Percentiles rank a stretch among this genome's conserved stretches.
Conservation (phyloP, 139 green algal genomes). For the Zygnema circumcarinatum region DNA sequence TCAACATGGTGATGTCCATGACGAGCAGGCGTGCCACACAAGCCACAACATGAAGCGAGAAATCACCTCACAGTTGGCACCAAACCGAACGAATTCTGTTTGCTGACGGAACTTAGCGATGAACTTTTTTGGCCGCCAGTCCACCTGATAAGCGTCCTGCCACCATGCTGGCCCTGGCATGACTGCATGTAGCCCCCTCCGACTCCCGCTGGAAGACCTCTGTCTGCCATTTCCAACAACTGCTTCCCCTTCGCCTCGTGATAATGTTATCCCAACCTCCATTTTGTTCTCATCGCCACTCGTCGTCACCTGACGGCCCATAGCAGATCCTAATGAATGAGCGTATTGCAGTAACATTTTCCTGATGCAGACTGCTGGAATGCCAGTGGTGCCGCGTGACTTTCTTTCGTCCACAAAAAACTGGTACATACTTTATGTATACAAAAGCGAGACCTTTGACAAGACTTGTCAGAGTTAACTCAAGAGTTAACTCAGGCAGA, state of each 20-base stretch:
- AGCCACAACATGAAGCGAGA: too few relatives aligned
- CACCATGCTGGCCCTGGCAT: slow-evolving; percentile 19
- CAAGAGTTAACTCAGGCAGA: neutral
- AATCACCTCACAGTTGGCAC: slow-evolving; percentile 47
- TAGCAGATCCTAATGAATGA: neutral
- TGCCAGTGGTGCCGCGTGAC: too few relatives aligned
- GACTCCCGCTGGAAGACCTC: neutral
- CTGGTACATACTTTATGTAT: too few relatives aligned
- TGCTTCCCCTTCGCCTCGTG: neutral
- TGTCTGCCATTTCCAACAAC: neutral
- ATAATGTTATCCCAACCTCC: neutral
- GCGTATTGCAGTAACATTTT: too few relatives aligned
- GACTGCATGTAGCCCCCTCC: neutral
- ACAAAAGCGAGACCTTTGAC: neutral
- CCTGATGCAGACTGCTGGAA: too few relatives aligned
- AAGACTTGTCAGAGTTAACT: neutral
- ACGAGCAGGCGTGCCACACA: too few relatives aligned
- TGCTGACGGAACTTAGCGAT: slow-evolving; percentile 55
- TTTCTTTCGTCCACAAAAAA: too few relatives aligned
- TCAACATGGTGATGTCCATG: too few relatives aligned
- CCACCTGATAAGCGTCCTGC: slow-evolving; percentile 39
- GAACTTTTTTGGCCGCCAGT: slow-evolving; percentile 47
- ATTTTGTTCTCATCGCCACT: neutral
- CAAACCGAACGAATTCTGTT: slow-evolving; percentile 24
- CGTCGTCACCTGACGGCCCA: neutral